Percentiles rank a stretch among this genome's conserved stretches.
Conservation (phyloP, 2,329 filamentous ascomycete species). For the Dothidotthia symphoricarpi region DNA sequence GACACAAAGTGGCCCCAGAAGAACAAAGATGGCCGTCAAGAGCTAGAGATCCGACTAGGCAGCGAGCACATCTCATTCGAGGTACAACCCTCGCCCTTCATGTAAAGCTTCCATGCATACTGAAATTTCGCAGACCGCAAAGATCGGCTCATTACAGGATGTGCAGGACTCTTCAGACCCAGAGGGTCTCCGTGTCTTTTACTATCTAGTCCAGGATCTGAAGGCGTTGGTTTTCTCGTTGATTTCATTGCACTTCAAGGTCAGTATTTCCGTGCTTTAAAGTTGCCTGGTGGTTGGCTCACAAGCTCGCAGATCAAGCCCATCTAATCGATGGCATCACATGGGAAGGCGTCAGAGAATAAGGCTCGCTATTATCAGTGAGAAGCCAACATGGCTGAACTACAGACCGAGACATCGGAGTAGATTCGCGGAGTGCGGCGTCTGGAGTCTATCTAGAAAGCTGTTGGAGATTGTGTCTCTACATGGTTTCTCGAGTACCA, state of each 20-base stretch:
- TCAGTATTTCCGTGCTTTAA: constrained; percentile 38
- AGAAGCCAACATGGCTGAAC: no score
- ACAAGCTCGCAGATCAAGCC: constrained; percentile 61
- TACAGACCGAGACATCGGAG: no score
- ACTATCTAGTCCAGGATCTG: constrained; percentile 95
- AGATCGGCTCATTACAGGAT: constrained; percentile 95
- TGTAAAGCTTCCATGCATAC: constrained; percentile 1
- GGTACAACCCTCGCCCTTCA: constrained; percentile 51
- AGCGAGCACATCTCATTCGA: constrained; percentile 98
- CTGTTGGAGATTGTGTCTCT: no score
- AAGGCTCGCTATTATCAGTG: no score
- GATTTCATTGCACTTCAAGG: constrained; percentile 97
- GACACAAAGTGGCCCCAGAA: constrained; percentile 98
- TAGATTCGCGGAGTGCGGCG: constrained; percentile 2
- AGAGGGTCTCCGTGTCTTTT: constrained; percentile 94
- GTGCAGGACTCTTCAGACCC: constrained; percentile 95
- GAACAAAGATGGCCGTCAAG: constrained; percentile 97
- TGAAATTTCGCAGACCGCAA: constrained; percentile 72
- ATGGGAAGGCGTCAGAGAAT: no score
- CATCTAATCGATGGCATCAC: constrained; percentile 48
- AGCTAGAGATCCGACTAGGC: constrained; percentile 89
- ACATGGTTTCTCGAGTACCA: no score
- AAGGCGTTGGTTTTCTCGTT: constrained; percentile 96
- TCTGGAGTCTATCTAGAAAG: constrained; percentile 3
- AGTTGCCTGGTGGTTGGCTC: background rate